These are phyloP conservation scores for Colletotrichum zoysiae DNA, from an alignment of 2,329 filamentous ascomycete species.

Conservation along the genomic window DNA sequence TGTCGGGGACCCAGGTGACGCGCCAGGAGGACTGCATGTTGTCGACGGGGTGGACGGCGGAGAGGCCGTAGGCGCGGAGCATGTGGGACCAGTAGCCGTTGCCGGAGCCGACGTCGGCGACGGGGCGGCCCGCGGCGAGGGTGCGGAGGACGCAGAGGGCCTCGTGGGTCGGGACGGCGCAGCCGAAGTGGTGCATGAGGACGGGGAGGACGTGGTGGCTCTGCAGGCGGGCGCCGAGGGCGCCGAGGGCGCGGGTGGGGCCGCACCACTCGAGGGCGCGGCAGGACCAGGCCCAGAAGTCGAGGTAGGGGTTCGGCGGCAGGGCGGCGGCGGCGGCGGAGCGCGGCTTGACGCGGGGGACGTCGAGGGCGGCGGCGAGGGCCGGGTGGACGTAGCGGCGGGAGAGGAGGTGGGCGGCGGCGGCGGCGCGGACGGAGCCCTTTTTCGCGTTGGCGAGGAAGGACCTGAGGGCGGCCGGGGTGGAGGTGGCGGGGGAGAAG, in stretches of 20 bases:
- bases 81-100: conserved; percentile 83
- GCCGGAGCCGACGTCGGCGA: conserved; percentile 77
- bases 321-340: conserved; percentile 52
- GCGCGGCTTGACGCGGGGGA: conserved; percentile 61
- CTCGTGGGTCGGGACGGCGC: conserved; percentile 77
- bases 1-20: conserved; percentile 77
- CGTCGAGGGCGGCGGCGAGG: conserved; percentile 53
- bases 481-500: conserved; percentile 72
- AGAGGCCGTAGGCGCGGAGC: conserved; percentile 70
- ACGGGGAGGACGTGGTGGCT: conserved; percentile 79
- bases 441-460: conserved; percentile 75
- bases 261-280: conserved; percentile 75
- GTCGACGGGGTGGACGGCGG: conserved; percentile 71
- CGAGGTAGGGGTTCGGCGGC: conserved; percentile 72
- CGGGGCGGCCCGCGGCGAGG: conserved; percentile 63
- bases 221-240: conserved; percentile 52
- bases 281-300: conserved; percentile 76
- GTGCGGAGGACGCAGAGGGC: conserved; percentile 70
- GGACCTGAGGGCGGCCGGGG: conserved; percentile 71
- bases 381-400: conserved; percentile 65
- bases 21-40: conserved; percentile 77
- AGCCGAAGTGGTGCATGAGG: conserved; percentile 85
- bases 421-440: conserved; percentile 68
- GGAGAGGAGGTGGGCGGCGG: conserved; percentile 67
- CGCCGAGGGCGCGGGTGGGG: conserved; percentile 64